Conservation (phyloP, 768 basidiomycete species). For the Clitopilus passeckerianus region DNA sequence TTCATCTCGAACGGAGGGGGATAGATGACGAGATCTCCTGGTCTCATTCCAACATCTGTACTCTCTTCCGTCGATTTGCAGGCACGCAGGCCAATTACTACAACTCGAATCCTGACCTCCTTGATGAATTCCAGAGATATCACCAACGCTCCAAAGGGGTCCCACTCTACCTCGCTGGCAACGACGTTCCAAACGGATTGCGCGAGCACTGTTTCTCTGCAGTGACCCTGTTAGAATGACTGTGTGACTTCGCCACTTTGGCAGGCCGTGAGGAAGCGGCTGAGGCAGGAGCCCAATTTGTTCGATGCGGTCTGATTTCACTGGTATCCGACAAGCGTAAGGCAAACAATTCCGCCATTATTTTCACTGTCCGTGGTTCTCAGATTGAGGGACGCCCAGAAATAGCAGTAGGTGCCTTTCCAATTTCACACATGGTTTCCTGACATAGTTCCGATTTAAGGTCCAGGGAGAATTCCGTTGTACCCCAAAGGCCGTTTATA, state of each 20-base stretch:
- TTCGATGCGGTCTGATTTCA: slow-evolving; percentile 62
- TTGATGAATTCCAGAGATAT: no score
- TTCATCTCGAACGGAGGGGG: slow-evolving; percentile 70
- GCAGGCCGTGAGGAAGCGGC: slow-evolving; percentile 75
- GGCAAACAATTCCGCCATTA: slow-evolving; percentile 52
- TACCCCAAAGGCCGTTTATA: slow-evolving; percentile 9
- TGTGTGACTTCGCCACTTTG: slow-evolving; percentile 74
- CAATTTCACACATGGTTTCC: no score
- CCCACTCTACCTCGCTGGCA: slow-evolving; percentile 5
- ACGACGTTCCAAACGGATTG: slow-evolving; percentile 14
- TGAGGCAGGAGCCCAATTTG: slow-evolving; percentile 76
- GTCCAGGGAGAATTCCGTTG: slow-evolving; percentile 10
- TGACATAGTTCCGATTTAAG: neutral
- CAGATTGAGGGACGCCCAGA: neutral
- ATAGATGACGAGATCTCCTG: slow-evolving; percentile 77
- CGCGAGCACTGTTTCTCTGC: slow-evolving; percentile 51
- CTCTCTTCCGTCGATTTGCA: slow-evolving; percentile 69
- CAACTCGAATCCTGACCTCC: slow-evolving; percentile 14
- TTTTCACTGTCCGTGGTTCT: slow-evolving; percentile 45
- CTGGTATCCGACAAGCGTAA: slow-evolving; percentile 64
- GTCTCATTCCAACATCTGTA: slow-evolving; percentile 60
- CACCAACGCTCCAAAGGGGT: no score
- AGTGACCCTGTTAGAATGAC: slow-evolving; percentile 67
- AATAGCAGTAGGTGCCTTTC: neutral
- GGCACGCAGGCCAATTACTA: slow-evolving; percentile 62